Base-by-base conservation (phyloP, 2,329 filamentous ascomycete genomes). In the Amphichorda felina region DNA sequence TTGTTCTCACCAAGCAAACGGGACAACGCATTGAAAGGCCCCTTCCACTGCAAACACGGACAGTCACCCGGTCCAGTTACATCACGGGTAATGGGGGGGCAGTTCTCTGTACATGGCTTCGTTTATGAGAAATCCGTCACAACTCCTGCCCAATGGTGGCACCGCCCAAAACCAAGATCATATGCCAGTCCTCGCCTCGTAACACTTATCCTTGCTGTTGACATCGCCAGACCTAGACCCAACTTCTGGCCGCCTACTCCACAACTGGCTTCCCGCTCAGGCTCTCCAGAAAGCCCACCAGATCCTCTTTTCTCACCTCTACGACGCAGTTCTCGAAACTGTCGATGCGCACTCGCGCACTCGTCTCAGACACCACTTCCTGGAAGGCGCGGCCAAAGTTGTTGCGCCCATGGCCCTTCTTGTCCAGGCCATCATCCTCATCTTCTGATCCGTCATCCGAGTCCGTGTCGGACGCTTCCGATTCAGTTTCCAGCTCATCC, bases 281-380 rank as follows among this genome's bases (percentile, higher is more conserved):
- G 38, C 81, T 80, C 63, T 98, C 91, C 45, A 98, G 64, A 55
- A 98, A 98, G 0, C 81, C 85, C 13, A 78, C 76, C 19, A 98
- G 62, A 58, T 96, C 91, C 53, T 96, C 91, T 64, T 94, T 95
- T 60, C 80, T 80, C n/a, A 98, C 89, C 56, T 98, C 91, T 32
- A 96, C 88, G 7, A 96, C 91, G 50, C 86, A 94, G 55, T 94
- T 85, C 59, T 98, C 91, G 50, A 98, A 98, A 56, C 84, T 93
- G 59, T 98, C 91, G 52, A 95, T 93, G 40, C 87, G 69, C 15
- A 96, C 87, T 13, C 88, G 65, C 1, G 89, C 85, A 40, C 80
- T 91, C 13, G 89, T 96, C 64, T 95, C 86, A 35, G 81, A 75
- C 2, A 94, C 83, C 1, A 96, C 91, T 51, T 94, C 87, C 54